Evolutionary conservation across 176 grass and related monocot species (phyloP).

Genomic region (Musa schizocarpa): DNA sequence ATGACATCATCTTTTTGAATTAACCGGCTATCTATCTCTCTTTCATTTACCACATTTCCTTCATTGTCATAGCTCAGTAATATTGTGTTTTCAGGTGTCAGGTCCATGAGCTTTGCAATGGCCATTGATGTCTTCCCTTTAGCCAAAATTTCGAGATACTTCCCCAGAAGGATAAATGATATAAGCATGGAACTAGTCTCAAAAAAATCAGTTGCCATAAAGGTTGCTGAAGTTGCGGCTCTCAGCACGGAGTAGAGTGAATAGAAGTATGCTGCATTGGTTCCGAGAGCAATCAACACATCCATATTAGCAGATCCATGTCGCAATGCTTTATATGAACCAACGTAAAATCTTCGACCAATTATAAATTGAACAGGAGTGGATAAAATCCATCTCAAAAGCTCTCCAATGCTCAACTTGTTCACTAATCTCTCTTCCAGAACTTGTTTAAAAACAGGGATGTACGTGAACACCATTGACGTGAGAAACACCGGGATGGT

Average conservation of each 20-base stretch:
- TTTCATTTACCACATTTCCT: conserved; percentile 62
- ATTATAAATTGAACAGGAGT: conserved; percentile 95
- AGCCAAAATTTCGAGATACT: conserved; percentile 94
- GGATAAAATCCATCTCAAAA: conserved; percentile 78
- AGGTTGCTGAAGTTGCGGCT: conserved; percentile 56
- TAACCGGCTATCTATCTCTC: conserved; percentile 73
- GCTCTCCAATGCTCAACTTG: conserved; percentile 71
- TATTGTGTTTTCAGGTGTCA: conserved; percentile 69
- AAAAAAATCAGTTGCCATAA: conserved; percentile 84
- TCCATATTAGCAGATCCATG: conserved; percentile 93
- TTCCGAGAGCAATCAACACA: conserved; percentile 89
- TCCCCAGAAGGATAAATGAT: conserved; percentile 92
- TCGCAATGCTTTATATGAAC: conserved; percentile 72
- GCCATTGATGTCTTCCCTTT: conserved; percentile 94
- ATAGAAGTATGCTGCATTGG: conserved; percentile 84
- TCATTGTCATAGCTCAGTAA: conserved; percentile 46
- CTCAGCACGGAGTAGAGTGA: conserved; percentile 74
- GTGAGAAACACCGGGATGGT: conserved; percentile 83
- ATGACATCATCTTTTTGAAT: conserved; percentile 99
- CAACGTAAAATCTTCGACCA: conserved; percentile 69
- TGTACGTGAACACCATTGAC: conserved; percentile 97
- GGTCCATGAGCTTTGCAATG: conserved; percentile 92
- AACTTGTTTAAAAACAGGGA: conserved; percentile 47
- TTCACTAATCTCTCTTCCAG: conserved; percentile 68
- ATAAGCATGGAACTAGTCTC: conserved; percentile 99